Evolutionary conservation across 2,329 filamentous ascomycete genomes (phyloP), one percentile per base, ranked within the genome.

Genomic region (Daldinia sp.): DNA sequence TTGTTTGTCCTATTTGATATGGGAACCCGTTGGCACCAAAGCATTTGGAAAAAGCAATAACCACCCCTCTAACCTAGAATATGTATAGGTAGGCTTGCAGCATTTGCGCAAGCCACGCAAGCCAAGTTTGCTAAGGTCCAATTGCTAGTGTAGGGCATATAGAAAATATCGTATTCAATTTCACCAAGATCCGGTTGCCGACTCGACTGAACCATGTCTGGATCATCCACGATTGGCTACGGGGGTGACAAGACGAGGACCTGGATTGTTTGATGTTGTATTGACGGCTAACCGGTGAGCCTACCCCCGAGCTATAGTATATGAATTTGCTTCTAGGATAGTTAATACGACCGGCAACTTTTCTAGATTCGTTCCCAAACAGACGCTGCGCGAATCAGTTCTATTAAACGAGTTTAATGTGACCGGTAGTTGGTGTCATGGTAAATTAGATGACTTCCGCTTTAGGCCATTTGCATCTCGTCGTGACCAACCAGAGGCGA

Each of bases 381-480:
- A 63, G 28, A 33, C 60, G 41, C 55, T 60, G 65, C 37, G 26
- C 61, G 50, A 62, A 65, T 53, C 54, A 54, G 65, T 53, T 44
- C 37, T 48, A 60, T 61, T 59, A 60, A 54, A 56, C 64, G 37
- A 64, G 50, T 57, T 51, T 57, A 64, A 60, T 58, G 62, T 66
- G 60, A 46, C 63, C 68, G 63, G 69, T 72, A 70, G 67, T 66
- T 67, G 56, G 64, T 62, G 61, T 64, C 41, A 59, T 65, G 64
- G 64, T 65, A 69, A 69, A 68, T 70, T 67, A 56, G 61, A 39
- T 10, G 64, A 70, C 69, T 76, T 72, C 74, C 74, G 60, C 66
- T 76, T 75, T 68, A 57, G 73, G 74, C 68, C 68, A 67, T 70
- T 20, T 76, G 74, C 74, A 76, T 70, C 61, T 60, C 35, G 15